Evolutionary conservation across 192 early-diverging fungal genomes (phyloP).

Genomic region (Rhizophagus clarus): DNA sequence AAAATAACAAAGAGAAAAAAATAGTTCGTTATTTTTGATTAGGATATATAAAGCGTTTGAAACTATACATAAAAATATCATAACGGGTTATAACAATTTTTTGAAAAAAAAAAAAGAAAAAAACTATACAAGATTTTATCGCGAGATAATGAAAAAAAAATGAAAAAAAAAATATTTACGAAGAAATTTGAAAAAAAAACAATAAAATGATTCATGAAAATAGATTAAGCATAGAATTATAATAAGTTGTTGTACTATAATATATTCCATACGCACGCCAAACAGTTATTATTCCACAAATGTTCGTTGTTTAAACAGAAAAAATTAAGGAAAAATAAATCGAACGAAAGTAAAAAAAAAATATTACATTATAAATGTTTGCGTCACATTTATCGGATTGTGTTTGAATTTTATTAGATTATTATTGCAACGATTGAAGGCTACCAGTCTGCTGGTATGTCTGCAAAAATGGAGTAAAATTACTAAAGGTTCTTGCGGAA

Average conservation of each 20-base stretch:
- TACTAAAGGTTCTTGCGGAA: conserved; percentile 34
- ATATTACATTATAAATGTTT: not conserved
- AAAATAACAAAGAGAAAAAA: no score
- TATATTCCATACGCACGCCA: not conserved
- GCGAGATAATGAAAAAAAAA: no score
- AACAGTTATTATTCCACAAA: not conserved
- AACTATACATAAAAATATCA: not conserved
- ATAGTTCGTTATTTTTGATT: no score
- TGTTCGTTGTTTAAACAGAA: not conserved
- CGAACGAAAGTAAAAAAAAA: not conserved
- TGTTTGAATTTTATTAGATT: not conserved
- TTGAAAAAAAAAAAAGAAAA: no score
- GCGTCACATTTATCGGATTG: not conserved
- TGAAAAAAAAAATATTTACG: not conserved
- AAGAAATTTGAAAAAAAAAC: not conserved
- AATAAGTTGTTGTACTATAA: not conserved
- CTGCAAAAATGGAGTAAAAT: conserved; percentile 47
- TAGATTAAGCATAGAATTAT: not conserved
- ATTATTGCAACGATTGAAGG: not conserved
- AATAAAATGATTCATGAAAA: not conserved
- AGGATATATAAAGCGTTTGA: not conserved
- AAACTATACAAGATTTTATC: no score
- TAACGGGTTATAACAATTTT: no score
- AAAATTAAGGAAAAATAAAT: not conserved
- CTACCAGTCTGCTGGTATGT: conserved; percentile 34